Percentiles rank a stretch among this genome's conserved stretches.
phyloP scores from a whole-genome alignment of 129 eudicot species.

The Tagetes patula region DNA sequence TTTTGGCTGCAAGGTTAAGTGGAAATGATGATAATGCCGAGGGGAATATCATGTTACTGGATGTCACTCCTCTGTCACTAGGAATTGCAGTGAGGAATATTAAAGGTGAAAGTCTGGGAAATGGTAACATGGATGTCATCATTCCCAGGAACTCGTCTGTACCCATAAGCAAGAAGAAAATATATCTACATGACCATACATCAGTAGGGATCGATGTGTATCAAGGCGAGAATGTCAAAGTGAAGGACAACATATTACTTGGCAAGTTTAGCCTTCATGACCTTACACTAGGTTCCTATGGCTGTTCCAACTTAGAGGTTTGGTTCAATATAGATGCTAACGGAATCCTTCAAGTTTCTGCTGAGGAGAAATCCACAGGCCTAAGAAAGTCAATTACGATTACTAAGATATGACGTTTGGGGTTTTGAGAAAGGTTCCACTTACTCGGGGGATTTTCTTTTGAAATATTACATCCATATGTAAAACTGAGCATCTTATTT shows the following conservation, averaged over 20 bases:
- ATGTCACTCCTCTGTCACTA: background rate
- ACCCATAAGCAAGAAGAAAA: background rate
- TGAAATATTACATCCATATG: background rate
- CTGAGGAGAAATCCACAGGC: background rate
- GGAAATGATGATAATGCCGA: background rate
- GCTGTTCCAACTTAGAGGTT: background rate
- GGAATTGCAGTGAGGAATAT: background rate
- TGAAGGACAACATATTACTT: background rate
- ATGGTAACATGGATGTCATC: background rate
- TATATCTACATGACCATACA: background rate
- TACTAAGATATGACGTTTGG: background rate
- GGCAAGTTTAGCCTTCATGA: background rate
- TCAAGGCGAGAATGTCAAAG: background rate
- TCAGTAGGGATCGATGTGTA: background rate
- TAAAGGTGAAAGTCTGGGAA: background rate
- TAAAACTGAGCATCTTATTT: background rate
- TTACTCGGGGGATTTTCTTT: background rate
- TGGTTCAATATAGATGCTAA: constrained; percentile 5
- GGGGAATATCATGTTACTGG: background rate
- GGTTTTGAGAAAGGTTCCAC: background rate
- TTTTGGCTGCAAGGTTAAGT: background rate
- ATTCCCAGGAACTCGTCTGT: background rate
- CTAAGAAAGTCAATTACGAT: background rate
- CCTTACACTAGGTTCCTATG: background rate
- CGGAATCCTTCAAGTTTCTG: background rate